These are phyloP conservation scores for Microglena sp. DNA, from an alignment of 139 green algal genomes.

Conservation along the genomic window DNA sequence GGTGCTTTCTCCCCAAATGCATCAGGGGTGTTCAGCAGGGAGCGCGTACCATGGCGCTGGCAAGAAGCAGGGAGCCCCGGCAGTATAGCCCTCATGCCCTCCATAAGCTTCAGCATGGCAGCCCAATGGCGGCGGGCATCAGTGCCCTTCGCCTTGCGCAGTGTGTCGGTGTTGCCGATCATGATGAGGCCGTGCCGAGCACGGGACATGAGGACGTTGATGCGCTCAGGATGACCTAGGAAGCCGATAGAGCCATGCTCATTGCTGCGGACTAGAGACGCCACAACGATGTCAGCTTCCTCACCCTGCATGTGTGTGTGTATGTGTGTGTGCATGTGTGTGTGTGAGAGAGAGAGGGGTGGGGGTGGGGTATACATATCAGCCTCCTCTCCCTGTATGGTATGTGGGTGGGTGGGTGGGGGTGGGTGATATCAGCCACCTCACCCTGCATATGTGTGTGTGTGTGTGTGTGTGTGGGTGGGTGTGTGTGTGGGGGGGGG, in stretches of 20 bases:
- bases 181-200: constrained; percentile 62
- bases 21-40: constrained; percentile 7
- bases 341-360: too few relatives aligned
- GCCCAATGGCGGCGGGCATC: constrained; percentile 16
- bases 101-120: too few relatives aligned
- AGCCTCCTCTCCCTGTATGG: too few relatives aligned
- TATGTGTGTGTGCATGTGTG: too few relatives aligned
- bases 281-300: constrained; percentile 58
- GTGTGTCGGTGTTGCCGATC: constrained; percentile 47
- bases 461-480: too few relatives aligned
- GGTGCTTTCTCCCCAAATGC: constrained; percentile 26
- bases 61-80: constrained; percentile 37
- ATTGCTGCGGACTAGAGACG: constrained; percentile 64
- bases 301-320: too few relatives aligned
- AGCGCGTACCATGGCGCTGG: constrained; percentile 25
- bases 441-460: too few relatives aligned
- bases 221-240: constrained; percentile 52
- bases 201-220: constrained; percentile 77
- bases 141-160: constrained; percentile 23
- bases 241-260: constrained; percentile 55
- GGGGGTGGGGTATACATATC: too few relatives aligned
- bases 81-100: constrained; percentile 7
- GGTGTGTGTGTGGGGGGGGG: too few relatives aligned
- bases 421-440: too few relatives aligned
- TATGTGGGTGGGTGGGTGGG: too few relatives aligned